phyloP scores from a whole-genome alignment of 805 yeast species.

The Nakazawaea sp. region DNA sequence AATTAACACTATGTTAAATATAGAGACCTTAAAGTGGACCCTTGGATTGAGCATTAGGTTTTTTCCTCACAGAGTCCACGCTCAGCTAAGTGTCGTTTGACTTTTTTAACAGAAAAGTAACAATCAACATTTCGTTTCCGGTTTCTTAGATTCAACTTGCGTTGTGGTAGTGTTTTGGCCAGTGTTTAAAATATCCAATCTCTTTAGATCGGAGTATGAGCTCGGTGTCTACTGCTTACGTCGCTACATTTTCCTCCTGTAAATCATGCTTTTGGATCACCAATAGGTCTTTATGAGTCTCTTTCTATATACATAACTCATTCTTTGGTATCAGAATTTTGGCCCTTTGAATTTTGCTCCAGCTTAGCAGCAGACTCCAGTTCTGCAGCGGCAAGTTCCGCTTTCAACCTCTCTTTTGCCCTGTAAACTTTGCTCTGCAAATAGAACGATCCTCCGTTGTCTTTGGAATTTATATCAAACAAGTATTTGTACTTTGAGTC shows the following conservation, averaged over 20 bases:
- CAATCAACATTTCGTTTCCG: conserved; percentile 71
- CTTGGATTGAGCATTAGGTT: conserved; percentile 35
- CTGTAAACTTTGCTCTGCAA: conserved; percentile 88
- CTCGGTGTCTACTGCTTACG: conserved; percentile 39
- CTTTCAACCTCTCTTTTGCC: conserved; percentile 86
- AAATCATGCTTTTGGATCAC: no score
- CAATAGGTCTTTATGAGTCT: no score
- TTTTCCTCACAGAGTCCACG: conserved; percentile 31
- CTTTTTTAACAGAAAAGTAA: conserved; percentile 69
- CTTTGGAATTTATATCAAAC: conserved; percentile 85
- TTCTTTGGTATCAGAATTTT: no score
- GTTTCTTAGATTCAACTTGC: conserved; percentile 53
- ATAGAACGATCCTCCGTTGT: conserved; percentile 94
- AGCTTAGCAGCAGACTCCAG: conserved; percentile 25
- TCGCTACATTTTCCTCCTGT: no score
- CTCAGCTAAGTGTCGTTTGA: conserved; percentile 69
- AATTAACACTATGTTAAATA: conserved; percentile 29
- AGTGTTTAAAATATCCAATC: conserved; percentile 19
- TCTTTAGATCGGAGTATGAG: conserved; percentile 20
- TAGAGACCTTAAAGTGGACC: conserved; percentile 34
- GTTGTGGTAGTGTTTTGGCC: conserved; percentile 29
- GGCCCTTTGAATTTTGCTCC: no score
- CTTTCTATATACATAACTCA: no score
- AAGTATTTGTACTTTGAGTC: conserved; percentile 72
- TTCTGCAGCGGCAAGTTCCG: conserved; percentile 61